Evolutionary conservation across 2,329 filamentous ascomycete genomes (phyloP), one percentile per base, ranked within the genome.

Genomic region (Coniochaeta prunicola): DNA sequence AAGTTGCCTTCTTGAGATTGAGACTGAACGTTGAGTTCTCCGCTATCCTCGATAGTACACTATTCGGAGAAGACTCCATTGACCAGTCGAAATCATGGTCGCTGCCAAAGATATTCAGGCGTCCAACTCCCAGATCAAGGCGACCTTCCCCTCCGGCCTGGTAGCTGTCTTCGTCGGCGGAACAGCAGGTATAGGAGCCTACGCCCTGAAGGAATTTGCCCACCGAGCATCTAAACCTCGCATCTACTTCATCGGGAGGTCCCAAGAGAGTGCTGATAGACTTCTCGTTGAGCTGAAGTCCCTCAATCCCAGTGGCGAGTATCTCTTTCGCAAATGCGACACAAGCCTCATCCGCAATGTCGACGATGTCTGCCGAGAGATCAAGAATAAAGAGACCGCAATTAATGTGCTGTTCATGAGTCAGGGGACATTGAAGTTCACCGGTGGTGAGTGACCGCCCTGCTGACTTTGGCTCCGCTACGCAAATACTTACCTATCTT

Each of bases 91-190:
- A 4, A 19, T 8, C 13, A 75, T 76, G 73, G 73, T 76, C 26
- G 58, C 68, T 45, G 62, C 73, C 28, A 31, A 63, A 17, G 60
- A 62, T 17, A 64, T 74, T 34, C 59, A 66, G 10, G 59, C 66
- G 15, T 76, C 75, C 4, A 77, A 77, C 58, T 60, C 64, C 21
- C 62, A 63, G 7, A 69, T 73, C 30, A 38, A 64, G 10, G 61
- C 64, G 19, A 58, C 64, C 3, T 70, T 78, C 2, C 73, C 72
- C 5, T 57, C 69, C 2, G 69, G 72, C 13, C 69, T 80, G 6
- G 75, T 80, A 9, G 78, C 76, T 15, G 74, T 81, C 59, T 81
- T 82, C 61, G 74, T 77, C 8, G 80, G 80, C 24, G 79, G 70
- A 21, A 82, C 80, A 4, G 78, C 71, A 30, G 80, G 80, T 38